Base-by-base conservation (phyloP, 2,329 filamentous ascomycete genomes). In the Exophiala viscosa region DNA sequence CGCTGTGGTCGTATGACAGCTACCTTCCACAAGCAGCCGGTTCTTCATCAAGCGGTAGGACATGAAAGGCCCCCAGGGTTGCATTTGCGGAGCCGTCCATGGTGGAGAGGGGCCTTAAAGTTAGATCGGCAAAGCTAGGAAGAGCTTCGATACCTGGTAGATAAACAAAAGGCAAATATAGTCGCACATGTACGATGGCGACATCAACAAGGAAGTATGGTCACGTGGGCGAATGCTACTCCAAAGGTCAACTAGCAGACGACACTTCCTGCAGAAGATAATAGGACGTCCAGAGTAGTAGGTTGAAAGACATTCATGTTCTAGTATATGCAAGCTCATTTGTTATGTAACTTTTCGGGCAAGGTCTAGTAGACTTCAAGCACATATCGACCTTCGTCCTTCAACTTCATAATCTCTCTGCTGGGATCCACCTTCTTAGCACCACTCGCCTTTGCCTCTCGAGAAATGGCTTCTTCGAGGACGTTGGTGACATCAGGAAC, bases 401-500 rank as follows among this genome's bases (percentile, higher is more conserved):
- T 99, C 64, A 99, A 76, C 74, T 87, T 86, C 78, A 99, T 95
- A 76, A 99, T 97, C 79, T 95, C 90, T 79, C 91, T 91, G 64
- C 80, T 79, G 2, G 86, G 76, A 67, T 96, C 90, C 36, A 95
- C 80, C 84, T 92, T 96, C 77, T 86, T 89, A 50, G 83, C 83
- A 58, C 72, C 71, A 11, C 70, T 76, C 44, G 71, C 72, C 78
- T 83, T 84, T 42, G 85, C 88, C 66, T 96, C 87, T 31, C 77
- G 75, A 43, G 83, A 83, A 62, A 97, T 90, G 17, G 92, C 92
- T 78, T 99, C 93, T 80, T 95, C 85, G 53, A 99, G 75, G 57
- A 99, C 93, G 61, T 85, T 85, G 1, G 91, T 96, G 48, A 99
- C 92, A 73, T 99, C 93, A 5, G 93, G 93, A 50, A 99, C 93